These are phyloP conservation scores for Suhomyces xylopsoci DNA, from an alignment of 805 yeast species.

Conservation along the genomic window DNA sequence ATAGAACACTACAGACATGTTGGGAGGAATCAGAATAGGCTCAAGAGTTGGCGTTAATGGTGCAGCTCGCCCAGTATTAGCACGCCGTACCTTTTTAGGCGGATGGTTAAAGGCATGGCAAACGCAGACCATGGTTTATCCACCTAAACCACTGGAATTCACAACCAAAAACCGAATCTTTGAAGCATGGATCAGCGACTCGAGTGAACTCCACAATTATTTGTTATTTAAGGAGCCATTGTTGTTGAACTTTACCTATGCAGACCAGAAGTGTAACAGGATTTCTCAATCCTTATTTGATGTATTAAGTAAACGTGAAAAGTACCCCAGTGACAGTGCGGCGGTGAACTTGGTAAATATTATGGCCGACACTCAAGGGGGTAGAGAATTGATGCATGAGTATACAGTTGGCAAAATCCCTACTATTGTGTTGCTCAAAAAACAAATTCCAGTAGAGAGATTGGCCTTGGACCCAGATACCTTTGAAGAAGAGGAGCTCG, in stretches of 20 bases:
- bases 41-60: not conserved
- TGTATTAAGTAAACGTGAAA: conserved; percentile 17
- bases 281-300: conserved; percentile 61
- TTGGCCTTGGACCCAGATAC: conserved; percentile 20
- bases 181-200: conserved; percentile 46
- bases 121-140: conserved; percentile 32
- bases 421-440: conserved; percentile 60
- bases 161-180: conserved; percentile 40
- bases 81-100: conserved; percentile 4
- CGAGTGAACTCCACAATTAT: conserved; percentile 56
- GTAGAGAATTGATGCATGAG: conserved; percentile 53
- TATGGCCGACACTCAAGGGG: conserved; percentile 65
- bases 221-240: conserved; percentile 57
- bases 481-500: conserved; percentile 27
- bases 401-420: conserved; percentile 61
- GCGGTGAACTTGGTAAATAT: conserved; percentile 65
- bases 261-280: conserved; percentile 59
- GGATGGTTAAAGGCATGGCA: conserved; percentile 12
- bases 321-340: conserved; percentile 28
- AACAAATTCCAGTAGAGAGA: conserved; percentile 52
- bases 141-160: conserved; percentile 35
- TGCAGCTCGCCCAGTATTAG: not conserved
- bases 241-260: conserved; percentile 69
- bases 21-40: not conserved
- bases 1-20: not conserved